These are phyloP conservation scores for Apiospora aurea DNA, from an alignment of 2,329 filamentous ascomycete species.

Conservation along the genomic window DNA sequence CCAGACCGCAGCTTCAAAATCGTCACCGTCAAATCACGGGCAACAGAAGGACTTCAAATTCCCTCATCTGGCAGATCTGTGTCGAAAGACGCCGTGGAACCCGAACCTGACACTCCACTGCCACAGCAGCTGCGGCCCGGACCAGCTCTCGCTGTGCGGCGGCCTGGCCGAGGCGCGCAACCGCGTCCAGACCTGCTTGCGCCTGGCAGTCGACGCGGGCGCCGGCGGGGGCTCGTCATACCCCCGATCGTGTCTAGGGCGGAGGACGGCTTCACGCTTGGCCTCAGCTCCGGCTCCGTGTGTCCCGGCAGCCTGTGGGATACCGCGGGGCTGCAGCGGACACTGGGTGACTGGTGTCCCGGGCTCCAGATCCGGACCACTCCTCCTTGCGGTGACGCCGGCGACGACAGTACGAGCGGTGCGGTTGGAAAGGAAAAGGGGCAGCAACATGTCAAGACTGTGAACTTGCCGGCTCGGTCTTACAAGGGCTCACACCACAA, in stretches of 20 bases:
- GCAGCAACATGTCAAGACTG: neutral
- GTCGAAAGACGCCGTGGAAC: constrained; percentile 28
- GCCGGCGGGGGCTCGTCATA: constrained; percentile 24
- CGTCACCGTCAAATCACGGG: neutral
- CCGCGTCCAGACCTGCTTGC: constrained; percentile 28
- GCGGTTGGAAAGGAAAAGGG: no score
- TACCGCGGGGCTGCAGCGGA: neutral
- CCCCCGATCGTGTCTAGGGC: constrained; percentile 9
- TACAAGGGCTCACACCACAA: neutral
- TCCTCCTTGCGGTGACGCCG: neutral
- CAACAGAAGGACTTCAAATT: neutral
- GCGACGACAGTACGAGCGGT: neutral
- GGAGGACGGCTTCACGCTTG: no score
- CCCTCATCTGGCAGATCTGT: constrained; percentile 26
- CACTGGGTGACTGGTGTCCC: neutral
- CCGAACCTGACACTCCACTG: constrained; percentile 25
- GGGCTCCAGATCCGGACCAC: neutral
- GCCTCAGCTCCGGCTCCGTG: neutral
- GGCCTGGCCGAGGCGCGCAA: constrained; percentile 28
- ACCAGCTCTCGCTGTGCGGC: constrained; percentile 25
- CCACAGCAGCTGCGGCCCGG: constrained; percentile 25
- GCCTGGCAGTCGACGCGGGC: constrained; percentile 28
- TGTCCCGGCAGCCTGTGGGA: neutral
- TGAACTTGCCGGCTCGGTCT: neutral
- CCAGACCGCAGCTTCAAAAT: neutral